Base-by-base conservation (phyloP, 805 yeast genomes). In the Metschnikowia matae region DNA sequence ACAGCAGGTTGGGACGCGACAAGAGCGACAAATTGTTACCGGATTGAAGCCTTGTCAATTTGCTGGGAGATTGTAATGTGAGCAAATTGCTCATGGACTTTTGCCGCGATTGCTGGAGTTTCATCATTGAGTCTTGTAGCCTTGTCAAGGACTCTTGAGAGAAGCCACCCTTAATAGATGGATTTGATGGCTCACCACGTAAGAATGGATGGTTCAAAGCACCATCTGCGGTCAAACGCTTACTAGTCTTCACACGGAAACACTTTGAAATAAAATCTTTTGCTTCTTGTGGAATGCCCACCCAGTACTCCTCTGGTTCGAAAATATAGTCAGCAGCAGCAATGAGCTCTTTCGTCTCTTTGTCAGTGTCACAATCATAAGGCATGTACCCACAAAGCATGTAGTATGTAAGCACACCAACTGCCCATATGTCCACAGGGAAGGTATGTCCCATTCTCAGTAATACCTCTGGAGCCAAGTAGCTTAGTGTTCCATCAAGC, bases 351-450 rank as follows among this genome's bases (percentile, higher is more conserved):
- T 77, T 73, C 11, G 89, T 87, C 60, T 85, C 90, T 1, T 75
- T 77, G 37, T 83, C 84, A 5, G 81, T 77, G 46, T 85, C 90
- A 54, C 90, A 81, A 58, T 85, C 91, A 63, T 85, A 85, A 1
- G 92, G 92, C 67, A 85, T 80, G 61, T 84, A 86, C 2, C 91
- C 91, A 53, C 85, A 77, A 14, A 83, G 73, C 77, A 85, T 77
- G 58, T 85, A 85, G 62, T 85, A 86, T 1, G 84, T 76, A 33
- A 84, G 69, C 2, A 85, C 89, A 2, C 91, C 92, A 26, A 85
- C 70, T 0, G 91, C 86, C 92, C 92, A 85, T 32, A 85, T 73
- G 61, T 85, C 92, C 2, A 85, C 84, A 2, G 80, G 75, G 54
- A 68, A 73, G 23, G 79, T 78, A 57, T 85, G 85, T n/a, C 82